phyloP scores from a whole-genome alignment of 306 rosid species.

The Cucurbita ficifolia region DNA sequence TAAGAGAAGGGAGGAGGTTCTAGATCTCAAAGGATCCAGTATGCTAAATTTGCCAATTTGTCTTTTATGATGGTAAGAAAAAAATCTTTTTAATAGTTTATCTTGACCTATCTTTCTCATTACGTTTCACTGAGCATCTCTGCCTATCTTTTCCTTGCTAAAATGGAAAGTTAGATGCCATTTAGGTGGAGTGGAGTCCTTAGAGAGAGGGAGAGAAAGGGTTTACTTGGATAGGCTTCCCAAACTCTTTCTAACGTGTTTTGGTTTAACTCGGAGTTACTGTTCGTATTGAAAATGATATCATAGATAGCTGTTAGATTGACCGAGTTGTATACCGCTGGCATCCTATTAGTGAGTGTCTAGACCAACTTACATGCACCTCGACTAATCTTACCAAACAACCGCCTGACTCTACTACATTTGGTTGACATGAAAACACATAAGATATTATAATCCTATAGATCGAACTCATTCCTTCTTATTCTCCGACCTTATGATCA shows the following conservation, averaged over 20 bases:
- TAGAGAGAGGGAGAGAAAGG: no score
- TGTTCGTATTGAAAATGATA: neutral
- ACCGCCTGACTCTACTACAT: no score
- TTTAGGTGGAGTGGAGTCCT: neutral
- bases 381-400: no score
- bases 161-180: neutral
- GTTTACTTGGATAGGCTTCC: neutral
- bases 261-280: neutral
- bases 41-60: neutral
- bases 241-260: neutral
- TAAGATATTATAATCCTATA: no score
- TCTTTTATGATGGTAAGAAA: slow-evolving; percentile 1
- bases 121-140: neutral
- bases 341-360: neutral
- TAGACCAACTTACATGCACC: no score
- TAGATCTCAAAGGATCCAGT: slow-evolving; percentile 1
- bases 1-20: neutral
- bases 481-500: no score
- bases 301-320: neutral
- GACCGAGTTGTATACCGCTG: neutral
- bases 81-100: neutral
- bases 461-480: no score
- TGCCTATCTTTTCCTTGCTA: neutral
- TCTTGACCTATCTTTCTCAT: slow-evolving; percentile 1
- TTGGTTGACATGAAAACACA: no score